phyloP scores from a whole-genome alignment of 139 green algal species.

The Tetradesmus obliquus region DNA sequence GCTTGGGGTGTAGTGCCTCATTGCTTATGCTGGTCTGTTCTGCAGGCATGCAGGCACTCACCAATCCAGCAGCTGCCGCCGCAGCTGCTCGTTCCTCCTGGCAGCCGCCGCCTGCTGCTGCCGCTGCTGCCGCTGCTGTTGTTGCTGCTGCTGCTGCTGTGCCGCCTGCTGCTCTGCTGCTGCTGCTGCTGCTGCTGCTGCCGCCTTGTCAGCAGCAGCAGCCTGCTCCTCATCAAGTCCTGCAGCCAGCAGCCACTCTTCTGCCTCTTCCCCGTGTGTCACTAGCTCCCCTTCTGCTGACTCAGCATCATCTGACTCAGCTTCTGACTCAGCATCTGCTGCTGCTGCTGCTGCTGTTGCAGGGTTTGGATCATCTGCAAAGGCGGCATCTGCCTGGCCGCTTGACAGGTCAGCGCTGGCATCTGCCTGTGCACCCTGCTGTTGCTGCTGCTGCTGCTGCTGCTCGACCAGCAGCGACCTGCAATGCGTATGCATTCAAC shows the following conservation, averaged over 20 bases:
- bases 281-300: background rate
- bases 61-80: constrained; percentile 31
- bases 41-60: background rate
- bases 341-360: constrained; percentile 14
- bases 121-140: constrained; percentile 16
- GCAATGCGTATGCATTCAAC: background rate
- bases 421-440: background rate
- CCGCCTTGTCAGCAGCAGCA: background rate
- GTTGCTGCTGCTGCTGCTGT: background rate
- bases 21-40: too few relatives aligned
- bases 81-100: constrained; percentile 21
- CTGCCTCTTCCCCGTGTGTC: constrained; percentile 44
- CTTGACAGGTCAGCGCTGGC: background rate
- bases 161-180: background rate
- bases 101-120: constrained; percentile 1
- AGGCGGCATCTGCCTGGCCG: background rate
- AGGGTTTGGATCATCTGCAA: background rate
- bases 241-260: constrained; percentile 49
- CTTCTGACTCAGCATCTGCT: constrained; percentile 8
- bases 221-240: constrained; percentile 3
- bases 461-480: constrained; percentile 11
- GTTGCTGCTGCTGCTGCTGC: constrained; percentile 42
- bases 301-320: background rate
- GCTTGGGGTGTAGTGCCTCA: too few relatives aligned
- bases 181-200: constrained; percentile 23